These are phyloP conservation scores for Saussurea involucrata DNA, from an alignment of 129 eudicot species.

Conservation along the genomic window DNA sequence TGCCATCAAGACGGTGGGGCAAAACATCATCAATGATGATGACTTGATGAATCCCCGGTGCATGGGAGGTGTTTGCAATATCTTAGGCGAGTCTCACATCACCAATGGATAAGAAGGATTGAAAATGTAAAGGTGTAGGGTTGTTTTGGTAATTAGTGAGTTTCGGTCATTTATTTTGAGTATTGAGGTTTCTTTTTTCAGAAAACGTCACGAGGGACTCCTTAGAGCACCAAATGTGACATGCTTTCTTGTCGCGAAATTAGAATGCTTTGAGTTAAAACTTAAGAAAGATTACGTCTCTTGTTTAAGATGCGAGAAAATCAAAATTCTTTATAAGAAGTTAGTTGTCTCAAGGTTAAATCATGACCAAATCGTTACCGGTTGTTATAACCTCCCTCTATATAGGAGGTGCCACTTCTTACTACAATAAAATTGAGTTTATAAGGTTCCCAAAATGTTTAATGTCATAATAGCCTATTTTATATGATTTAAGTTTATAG, in stretches of 20 bases:
- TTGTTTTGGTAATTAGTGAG: background rate
- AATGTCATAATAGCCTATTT: no score
- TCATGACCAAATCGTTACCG: background rate
- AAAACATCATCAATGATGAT: background rate
- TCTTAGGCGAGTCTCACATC: background rate
- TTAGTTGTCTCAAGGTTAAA: background rate
- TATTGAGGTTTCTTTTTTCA: background rate
- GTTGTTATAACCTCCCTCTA: background rate
- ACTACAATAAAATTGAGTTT: background rate
- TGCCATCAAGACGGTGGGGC: background rate
- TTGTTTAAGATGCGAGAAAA: background rate
- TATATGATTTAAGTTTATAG: background rate
- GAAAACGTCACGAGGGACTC: background rate
- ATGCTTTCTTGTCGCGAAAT: background rate
- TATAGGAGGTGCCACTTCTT: background rate
- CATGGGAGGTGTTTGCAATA: background rate
- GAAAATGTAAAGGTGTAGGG: background rate
- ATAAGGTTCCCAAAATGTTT: no score
- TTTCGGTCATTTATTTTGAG: background rate
- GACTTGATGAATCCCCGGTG: background rate
- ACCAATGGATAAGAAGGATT: background rate
- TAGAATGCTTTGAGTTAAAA: background rate
- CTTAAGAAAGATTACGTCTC: background rate
- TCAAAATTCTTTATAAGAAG: background rate
- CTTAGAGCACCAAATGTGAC: background rate